These are phyloP conservation scores for Orbilia blumenaviensis DNA, from an alignment of 2,329 filamentous ascomycete genomes.

Conservation along the genomic window DNA sequence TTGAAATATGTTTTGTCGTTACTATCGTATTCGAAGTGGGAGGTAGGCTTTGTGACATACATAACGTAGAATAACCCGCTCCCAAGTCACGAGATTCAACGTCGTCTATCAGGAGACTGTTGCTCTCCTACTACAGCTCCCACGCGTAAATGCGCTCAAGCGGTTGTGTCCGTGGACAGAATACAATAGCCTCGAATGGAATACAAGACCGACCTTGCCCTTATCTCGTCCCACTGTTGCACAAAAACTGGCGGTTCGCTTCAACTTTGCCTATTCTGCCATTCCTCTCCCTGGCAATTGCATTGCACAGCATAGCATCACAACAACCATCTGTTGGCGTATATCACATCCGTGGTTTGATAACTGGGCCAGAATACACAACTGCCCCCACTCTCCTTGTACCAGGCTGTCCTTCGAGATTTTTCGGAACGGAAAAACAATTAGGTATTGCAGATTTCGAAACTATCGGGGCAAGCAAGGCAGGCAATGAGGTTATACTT, in stretches of 20 bases:
- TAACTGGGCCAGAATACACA: slow-evolving; percentile 3
- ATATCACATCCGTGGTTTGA: slow-evolving; percentile 17
- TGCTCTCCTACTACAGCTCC: background rate
- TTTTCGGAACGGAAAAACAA: slow-evolving; percentile 52
- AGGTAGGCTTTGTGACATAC: background rate
- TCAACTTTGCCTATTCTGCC: slow-evolving; percentile 38
- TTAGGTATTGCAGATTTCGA: slow-evolving; percentile 49
- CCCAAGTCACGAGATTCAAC: slow-evolving; percentile 30
- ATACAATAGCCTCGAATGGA: no score
- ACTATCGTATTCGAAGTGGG: background rate
- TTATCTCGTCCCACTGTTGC: slow-evolving; percentile 50
- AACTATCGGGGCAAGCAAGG: slow-evolving; percentile 14
- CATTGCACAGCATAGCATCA: slow-evolving; percentile 24
- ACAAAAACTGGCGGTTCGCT: slow-evolving; percentile 29
- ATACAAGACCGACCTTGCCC: slow-evolving; percentile 22
- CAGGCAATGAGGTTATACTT: background rate
- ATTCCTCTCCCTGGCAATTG: slow-evolving; percentile 16
- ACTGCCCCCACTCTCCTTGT: slow-evolving; percentile 22
- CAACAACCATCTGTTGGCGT: slow-evolving; percentile 3
- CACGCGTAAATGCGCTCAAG: slow-evolving; percentile 17
- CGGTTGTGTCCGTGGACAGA: slow-evolving; percentile 4
- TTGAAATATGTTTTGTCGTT: slow-evolving; percentile 5
- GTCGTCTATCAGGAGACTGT: slow-evolving; percentile 22
- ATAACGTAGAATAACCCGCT: background rate
- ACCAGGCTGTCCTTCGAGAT: background rate